Base-by-base conservation (phyloP, 768 basidiomycete genomes). In the Mycena olivaceomarginata region DNA sequence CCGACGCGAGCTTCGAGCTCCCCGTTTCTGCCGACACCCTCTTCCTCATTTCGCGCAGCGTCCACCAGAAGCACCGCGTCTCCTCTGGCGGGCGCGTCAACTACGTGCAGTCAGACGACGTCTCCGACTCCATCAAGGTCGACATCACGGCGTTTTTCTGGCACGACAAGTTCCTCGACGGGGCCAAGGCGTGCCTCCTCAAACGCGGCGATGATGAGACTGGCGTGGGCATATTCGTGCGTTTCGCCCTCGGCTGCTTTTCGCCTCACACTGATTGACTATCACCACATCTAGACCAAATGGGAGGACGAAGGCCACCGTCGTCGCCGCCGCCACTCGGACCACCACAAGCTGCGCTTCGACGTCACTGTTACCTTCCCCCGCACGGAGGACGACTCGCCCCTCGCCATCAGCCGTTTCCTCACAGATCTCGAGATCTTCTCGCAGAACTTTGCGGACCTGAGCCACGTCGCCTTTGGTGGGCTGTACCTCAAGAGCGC, bases 151-250 rank as follows among this genome's bases (percentile, higher is more conserved):
- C 84, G 2, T 72, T 62, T 20, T 85, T 85, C 72, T 77, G 76
- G 45, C 65, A 67, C 5, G 68, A 82, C 43, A 67, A 83, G 20
- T 64, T 79, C 18, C 74, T 82, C 13, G 81, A 84, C 22, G 45
- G 69, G 40, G 74, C 82, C 3, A 81, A 83, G 56, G 85, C 81
- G 3, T 88, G 87, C 74, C 67, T 77, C 43, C 45, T 85, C 18
- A 76, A 60, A 11, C 81, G 82, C 11, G 74, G 71, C 0, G 80
- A 80, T 1, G 80, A 82, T 18, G 41, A 72, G 41, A 67, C 56
- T 20, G 87, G 87, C 39, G 81, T 87, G 63, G 86, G 87, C 5
- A 81, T 88, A 45, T 86, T 86, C 56, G 87, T 88, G 72, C 81
- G 85, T 81, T 9, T 63, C 18, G 25, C 25, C 25, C 9, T 4